A percentile compares a stretch with the other conserved stretches of the same genome.
These are phyloP conservation scores for Cardamine resedifolia DNA, from an alignment of 345 rosid species.

Conservation along the genomic window DNA sequence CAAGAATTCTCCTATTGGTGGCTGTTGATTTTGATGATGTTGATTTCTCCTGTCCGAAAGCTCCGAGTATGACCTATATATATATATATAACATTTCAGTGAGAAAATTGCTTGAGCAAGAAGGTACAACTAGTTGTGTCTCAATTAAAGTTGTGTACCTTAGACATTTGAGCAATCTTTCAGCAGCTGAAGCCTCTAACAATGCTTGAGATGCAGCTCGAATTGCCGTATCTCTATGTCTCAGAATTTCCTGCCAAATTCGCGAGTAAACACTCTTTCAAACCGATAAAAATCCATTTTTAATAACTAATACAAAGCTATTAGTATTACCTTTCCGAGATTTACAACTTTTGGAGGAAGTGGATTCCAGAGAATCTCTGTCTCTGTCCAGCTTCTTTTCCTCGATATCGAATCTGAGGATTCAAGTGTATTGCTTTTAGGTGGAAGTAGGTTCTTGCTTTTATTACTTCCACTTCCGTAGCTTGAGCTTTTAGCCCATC, in stretches of 20 bases:
- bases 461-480: slow-evolving; percentile 29
- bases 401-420: slow-evolving; percentile 26
- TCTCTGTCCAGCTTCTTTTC: slow-evolving; percentile 38
- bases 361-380: slow-evolving; percentile 49
- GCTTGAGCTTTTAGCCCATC: slow-evolving; percentile 34
- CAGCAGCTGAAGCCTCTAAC: slow-evolving; percentile 67
- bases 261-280: not conserved
- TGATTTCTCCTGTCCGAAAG: slow-evolving; percentile 41
- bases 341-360: slow-evolving; percentile 54
- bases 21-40: slow-evolving; percentile 38
- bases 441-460: slow-evolving; percentile 29
- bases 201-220: slow-evolving; percentile 57
- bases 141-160: slow-evolving; percentile 37
- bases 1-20: slow-evolving; percentile 50
- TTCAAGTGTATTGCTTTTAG: slow-evolving; percentile 30
- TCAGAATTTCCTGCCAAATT: slow-evolving; percentile 49
- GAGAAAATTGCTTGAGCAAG: slow-evolving; percentile 1
- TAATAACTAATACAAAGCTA: not conserved
- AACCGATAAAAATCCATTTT: not conserved
- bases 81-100: slow-evolving; percentile 22
- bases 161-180: slow-evolving; percentile 65
- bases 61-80: slow-evolving; percentile 60
- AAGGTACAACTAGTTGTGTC: not conserved
- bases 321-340: slow-evolving; percentile 56
- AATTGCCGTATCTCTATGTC: slow-evolving; percentile 57